Conservation (phyloP, 2,329 filamentous ascomycete genomes). For the Ceratocystis lukuohia region DNA sequence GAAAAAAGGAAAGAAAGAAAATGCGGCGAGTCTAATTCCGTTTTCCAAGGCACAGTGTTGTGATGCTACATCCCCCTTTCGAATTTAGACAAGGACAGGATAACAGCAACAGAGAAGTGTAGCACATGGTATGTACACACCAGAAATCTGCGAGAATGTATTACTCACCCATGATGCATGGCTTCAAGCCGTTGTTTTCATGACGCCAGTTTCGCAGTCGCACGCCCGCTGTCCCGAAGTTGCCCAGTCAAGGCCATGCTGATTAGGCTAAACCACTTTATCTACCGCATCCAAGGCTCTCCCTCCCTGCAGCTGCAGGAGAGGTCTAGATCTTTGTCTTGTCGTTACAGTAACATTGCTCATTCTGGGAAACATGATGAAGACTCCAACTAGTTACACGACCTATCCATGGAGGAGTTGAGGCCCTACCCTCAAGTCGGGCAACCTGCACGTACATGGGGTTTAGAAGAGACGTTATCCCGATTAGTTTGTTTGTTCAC, state of each 20-base stretch:
- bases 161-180: background rate
- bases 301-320: background rate
- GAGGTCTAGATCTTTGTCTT: background rate
- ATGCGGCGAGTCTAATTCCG: background rate
- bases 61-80: background rate
- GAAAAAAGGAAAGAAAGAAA: background rate
- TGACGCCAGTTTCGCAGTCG: too few relatives aligned
- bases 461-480: background rate
- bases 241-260: background rate
- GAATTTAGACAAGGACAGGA: background rate
- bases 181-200: background rate
- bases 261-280: background rate
- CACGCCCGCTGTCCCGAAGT: background rate
- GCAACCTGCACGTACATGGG: background rate
- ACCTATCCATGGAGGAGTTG: constrained; percentile 2
- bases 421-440: background rate
- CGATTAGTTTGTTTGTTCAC: background rate
- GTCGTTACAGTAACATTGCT: background rate
- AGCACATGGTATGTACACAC: background rate
- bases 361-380: background rate
- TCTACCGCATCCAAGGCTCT: background rate
- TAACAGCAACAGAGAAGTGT: background rate
- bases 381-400: background rate
- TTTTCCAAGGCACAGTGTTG: background rate
- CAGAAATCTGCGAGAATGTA: background rate